Evolutionary conservation across 345 rosid species (phyloP), one percentile per base, ranked within the genome.

Genomic region (Rubroshorea leprosula): DNA sequence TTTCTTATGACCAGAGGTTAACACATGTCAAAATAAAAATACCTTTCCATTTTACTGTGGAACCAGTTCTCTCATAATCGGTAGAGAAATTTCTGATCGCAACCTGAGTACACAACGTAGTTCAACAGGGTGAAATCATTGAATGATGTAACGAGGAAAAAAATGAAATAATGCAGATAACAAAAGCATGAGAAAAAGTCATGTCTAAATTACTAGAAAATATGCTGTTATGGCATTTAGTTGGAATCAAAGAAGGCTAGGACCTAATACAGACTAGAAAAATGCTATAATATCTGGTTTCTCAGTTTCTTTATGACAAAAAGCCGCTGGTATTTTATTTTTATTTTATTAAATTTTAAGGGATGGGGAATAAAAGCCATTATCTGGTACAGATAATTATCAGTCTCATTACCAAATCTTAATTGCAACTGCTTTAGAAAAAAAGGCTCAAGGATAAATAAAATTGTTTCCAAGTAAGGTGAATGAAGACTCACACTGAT

Each of bases 1-100:
- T 35, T 35, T 35, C 41, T 35, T 35, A 2, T 13, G 41, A 35
- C 5, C 11, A 44, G 18, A 44, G 14, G 47, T 9, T 2, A 2
- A 44, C 47, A 44, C 18, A n/a, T n/a, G 55, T 53, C 29, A 35
- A 35, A 35, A 57, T 25, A 25, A 60, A 59, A 76, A 55, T 80
- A 93, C 99, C 94, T 89, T 93, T 68, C 90, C 80, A 19, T 78
- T 58, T 64, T 89, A 93, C 75, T 93, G 96, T 15, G 97, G 97
- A 78, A 85, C 80, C 76, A 93, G 78, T 71, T 93, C 97, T 83
- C 80, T 93, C 85, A 85, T 79, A 49, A 93, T 83, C 45, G 97
- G 99, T 71, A 93, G 78, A 67, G 94, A 82, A 75, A 93, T 85
- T 76, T 93, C 99, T 71, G 99, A 79, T 63, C 89, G 83, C 72